Base-by-base conservation (phyloP, 2,329 filamentous ascomycete genomes). In the Cordyceps pruinosa region DNA sequence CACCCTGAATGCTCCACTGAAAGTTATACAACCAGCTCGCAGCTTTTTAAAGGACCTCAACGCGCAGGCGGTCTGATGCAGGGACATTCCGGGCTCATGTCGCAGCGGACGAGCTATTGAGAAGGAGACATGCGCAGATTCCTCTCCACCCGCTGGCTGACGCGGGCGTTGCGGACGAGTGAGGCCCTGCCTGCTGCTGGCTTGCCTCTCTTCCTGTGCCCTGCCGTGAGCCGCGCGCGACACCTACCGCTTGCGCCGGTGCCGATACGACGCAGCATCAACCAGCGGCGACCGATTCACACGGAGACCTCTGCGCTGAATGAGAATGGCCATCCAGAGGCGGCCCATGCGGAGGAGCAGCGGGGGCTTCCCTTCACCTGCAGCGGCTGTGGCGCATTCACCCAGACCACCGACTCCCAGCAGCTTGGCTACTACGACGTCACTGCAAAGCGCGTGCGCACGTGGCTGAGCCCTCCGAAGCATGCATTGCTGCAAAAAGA, bases 331-430 rank as follows among this genome's bases (percentile, higher is more conserved):
- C 12, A 37, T 32, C 7, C 26, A 9, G 45, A 17, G 1, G 46
- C 35, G 13, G 4, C 12, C 7, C 19, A 32, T 15, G 13, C 45
- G 1, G 50, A 60, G 4, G 54, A 39, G 13, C 34, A 19, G 15
- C 65, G 67, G 39, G 63, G 62, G 45, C 71, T 87, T 1, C 84
- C 85, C 0, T 64, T 75, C 12, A 81, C 80, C 61, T 88, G 85
- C 63, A 76, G 77, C 13, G 85, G 85, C 35, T 88, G 85, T 66
- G 85, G 85, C 45, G 84, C 85, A 15, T 76, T 86, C 62, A 76
- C 82, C 46, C 85, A 88, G 67, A 83, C 77, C 0, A 66, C 68
- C 0, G 69, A 79, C 19, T 68, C 78, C 1, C 68, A 77, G 28
- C 72, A 79, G 59, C 73, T 85, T 6, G 82, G 82, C 4, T 86